A percentile compares a stretch with the other conserved stretches of the same genome.
These are phyloP conservation scores for Boeremia exigua DNA, from an alignment of 2,329 filamentous ascomycete genomes.

Conservation along the genomic window DNA sequence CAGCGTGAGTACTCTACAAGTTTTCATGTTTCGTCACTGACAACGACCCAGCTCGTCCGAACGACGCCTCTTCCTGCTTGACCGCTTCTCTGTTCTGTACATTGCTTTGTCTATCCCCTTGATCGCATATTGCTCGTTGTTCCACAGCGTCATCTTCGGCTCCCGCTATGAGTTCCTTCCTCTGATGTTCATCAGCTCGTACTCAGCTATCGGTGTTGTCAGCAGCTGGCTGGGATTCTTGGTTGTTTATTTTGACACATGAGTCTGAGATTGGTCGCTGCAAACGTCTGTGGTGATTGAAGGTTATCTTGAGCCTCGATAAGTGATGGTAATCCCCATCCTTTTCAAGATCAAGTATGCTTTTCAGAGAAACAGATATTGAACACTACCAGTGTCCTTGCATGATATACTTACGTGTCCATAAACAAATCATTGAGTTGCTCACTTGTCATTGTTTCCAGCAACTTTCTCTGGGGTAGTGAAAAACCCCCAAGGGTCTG, in stretches of 20 bases:
- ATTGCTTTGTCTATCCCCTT: conserved; percentile 88
- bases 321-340: neutral
- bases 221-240: conserved; percentile 95
- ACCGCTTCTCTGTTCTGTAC: conserved; percentile 88
- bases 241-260: conserved; percentile 77
- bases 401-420: no score
- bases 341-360: no score
- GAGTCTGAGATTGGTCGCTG: neutral
- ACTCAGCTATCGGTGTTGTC: conserved; percentile 91
- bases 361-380: no score
- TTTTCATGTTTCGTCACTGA: conserved; percentile 20
- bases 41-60: conserved; percentile 11
- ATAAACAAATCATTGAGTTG: no score
- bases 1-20: conserved; percentile 62
- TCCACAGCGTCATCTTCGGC: conserved; percentile 85
- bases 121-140: conserved; percentile 83
- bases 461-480: neutral
- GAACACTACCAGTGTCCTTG: no score
- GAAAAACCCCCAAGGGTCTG: neutral
- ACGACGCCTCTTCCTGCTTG: conserved; percentile 80
- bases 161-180: conserved; percentile 86
- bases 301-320: neutral
- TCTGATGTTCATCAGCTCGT: conserved; percentile 95
- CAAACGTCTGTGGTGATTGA: neutral
- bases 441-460: no score